Evolutionary conservation across 2,329 filamentous ascomycete species (phyloP).

Genomic region (Peltaster fructicola): DNA sequence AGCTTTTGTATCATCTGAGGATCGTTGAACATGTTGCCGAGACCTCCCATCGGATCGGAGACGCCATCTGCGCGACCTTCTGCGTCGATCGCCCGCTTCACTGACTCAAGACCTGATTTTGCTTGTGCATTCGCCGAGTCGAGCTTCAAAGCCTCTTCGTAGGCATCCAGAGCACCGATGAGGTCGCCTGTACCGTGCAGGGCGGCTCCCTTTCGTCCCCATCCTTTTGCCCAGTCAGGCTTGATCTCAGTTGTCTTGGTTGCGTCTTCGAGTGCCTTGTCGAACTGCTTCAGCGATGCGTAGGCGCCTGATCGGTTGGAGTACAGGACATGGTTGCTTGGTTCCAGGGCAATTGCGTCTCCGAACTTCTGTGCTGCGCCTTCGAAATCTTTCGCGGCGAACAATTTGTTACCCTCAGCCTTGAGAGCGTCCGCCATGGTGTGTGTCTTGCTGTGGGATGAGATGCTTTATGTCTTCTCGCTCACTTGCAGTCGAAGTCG

Average conservation of each 20-base stretch:
- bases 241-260: slow-evolving; percentile 88
- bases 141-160: slow-evolving; percentile 83
- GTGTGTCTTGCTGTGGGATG: too few relatives aligned
- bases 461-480: too few relatives aligned
- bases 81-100: slow-evolving; percentile 72
- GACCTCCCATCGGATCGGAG: slow-evolving; percentile 52
- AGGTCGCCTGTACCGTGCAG: slow-evolving; percentile 78
- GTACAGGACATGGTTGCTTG: slow-evolving; percentile 88
- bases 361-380: slow-evolving; percentile 94
- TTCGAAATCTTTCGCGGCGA: slow-evolving; percentile 90
- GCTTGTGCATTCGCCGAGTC: slow-evolving; percentile 85
- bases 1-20: slow-evolving; percentile 81
- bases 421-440: slow-evolving; percentile 67
- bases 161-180: slow-evolving; percentile 70
- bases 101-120: slow-evolving; percentile 69
- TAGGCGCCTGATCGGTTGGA: slow-evolving; percentile 84
- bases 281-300: slow-evolving; percentile 78
- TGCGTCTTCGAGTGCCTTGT: slow-evolving; percentile 71
- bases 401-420: slow-evolving; percentile 96
- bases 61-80: slow-evolving; percentile 48
- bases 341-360: slow-evolving; percentile 75
- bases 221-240: slow-evolving; percentile 95
- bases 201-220: slow-evolving; percentile 82
- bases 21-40: slow-evolving; percentile 91
- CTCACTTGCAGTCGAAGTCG: too few relatives aligned